Evolutionary conservation across 164 flowering plant species (phyloP).

Genomic region (Euptelea pleiosperma): DNA sequence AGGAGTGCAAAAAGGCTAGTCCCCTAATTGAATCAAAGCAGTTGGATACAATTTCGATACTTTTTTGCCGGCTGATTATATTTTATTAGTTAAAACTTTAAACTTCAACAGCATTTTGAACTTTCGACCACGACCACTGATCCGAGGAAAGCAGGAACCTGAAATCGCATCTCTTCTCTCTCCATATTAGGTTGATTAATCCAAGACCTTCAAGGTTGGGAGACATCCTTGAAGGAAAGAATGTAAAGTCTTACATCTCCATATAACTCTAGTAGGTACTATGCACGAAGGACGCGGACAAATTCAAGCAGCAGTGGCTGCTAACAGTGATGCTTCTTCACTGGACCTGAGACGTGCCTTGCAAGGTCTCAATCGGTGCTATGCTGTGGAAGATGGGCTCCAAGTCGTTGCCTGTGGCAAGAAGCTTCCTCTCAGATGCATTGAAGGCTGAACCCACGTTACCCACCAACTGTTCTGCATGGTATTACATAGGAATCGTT

Average conservation of each 20-base stretch:
- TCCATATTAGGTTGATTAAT: too few relatives aligned
- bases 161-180: too few relatives aligned
- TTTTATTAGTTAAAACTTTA: too few relatives aligned
- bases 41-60: too few relatives aligned
- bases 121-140: too few relatives aligned
- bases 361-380: slow-evolving; percentile 59
- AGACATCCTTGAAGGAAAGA: too few relatives aligned
- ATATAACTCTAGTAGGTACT: slow-evolving; percentile 44
- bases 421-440: slow-evolving; percentile 85
- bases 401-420: slow-evolving; percentile 61
- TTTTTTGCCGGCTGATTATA: too few relatives aligned
- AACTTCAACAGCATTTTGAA: too few relatives aligned
- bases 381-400: slow-evolving; percentile 52
- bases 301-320: slow-evolving; percentile 43
- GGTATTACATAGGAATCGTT: slow-evolving; percentile 78
- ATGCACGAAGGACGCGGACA: slow-evolving; percentile 57
- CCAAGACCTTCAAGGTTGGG: too few relatives aligned
- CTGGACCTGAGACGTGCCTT: slow-evolving; percentile 64
- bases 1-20: too few relatives aligned
- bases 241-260: slow-evolving; percentile 3
- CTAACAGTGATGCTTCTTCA: slow-evolving; percentile 47
- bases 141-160: too few relatives aligned
- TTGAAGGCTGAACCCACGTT: slow-evolving; percentile 87
- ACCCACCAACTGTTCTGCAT: slow-evolving; percentile 72
- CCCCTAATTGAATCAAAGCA: too few relatives aligned